Evolutionary conservation across 1,284 basidiomycete species (phyloP).

Genomic region (Cutaneotrichosporon dermatis): DNA sequence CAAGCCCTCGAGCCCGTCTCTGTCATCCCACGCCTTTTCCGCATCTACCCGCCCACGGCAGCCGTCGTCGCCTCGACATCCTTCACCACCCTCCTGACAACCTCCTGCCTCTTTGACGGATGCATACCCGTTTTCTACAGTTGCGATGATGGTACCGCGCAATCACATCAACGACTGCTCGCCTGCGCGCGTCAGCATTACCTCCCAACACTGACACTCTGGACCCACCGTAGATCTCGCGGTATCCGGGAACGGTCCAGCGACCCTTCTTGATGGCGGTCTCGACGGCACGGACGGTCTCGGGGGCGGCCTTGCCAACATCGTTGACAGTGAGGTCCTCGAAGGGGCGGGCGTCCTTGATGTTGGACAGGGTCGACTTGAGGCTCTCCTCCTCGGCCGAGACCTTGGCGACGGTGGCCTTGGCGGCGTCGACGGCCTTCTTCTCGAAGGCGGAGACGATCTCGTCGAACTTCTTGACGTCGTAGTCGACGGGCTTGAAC

Average conservation of each 20-base stretch:
- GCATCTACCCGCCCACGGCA: too few relatives aligned
- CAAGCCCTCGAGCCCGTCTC: too few relatives aligned
- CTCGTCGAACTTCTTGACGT: constrained; percentile 84
- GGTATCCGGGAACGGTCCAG: constrained; percentile 86
- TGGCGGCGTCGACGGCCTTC: constrained; percentile 89
- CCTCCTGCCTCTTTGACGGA: constrained; percentile 5
- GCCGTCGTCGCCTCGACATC: too few relatives aligned
- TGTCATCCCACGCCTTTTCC: too few relatives aligned
- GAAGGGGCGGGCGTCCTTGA: constrained; percentile 94
- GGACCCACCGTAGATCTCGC: constrained; percentile 86
- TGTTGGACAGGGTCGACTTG: constrained; percentile 91
- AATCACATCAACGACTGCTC: constrained; percentile 60
- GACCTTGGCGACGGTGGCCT: constrained; percentile 87
- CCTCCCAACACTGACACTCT: constrained; percentile 51
- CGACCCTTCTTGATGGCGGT: constrained; percentile 99
- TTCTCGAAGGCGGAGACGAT: constrained; percentile 95
- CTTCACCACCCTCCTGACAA: too few relatives aligned
- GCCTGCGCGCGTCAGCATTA: not conserved
- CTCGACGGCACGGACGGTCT: constrained; percentile 83
- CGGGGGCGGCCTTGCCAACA: constrained; percentile 86
- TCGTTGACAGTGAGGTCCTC: constrained; percentile 94
- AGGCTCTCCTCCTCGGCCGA: constrained; percentile 88
- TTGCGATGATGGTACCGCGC: not conserved
- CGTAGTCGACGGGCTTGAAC: constrained; percentile 97
- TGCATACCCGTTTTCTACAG: constrained; percentile 9